Percentiles rank a stretch among this genome's conserved stretches.
These are phyloP conservation scores for Talaromyces funiculosus DNA, from an alignment of 2,329 filamentous ascomycete genomes.

Conservation along the genomic window DNA sequence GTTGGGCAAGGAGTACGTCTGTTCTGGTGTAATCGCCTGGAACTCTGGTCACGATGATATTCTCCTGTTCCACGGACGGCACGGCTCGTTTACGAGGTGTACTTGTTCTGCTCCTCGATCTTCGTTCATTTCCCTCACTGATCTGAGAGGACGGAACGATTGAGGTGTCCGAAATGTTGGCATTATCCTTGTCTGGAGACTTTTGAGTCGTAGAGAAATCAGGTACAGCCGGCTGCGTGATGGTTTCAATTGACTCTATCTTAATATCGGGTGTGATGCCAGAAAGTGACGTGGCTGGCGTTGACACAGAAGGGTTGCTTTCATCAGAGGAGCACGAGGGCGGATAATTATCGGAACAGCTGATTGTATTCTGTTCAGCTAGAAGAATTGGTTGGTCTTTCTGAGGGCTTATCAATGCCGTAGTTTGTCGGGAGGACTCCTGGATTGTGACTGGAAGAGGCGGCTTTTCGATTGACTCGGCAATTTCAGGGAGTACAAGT, in stretches of 20 bases:
- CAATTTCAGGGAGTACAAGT: constrained; percentile 28
- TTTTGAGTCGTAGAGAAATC: background rate
- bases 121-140: constrained; percentile 15
- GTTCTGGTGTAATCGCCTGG: constrained; percentile 83
- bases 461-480: constrained; percentile 17
- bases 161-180: background rate
- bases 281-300: constrained; percentile 32
- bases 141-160: constrained; percentile 7
- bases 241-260: constrained; percentile 14
- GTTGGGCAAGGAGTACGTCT: constrained; percentile 65
- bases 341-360: constrained; percentile 22
- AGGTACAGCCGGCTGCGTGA: background rate
- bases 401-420: background rate
- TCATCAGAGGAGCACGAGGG: constrained; percentile 26
- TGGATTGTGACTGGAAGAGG: constrained; percentile 3
- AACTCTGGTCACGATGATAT: constrained; percentile 40
- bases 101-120: constrained; percentile 16
- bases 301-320: constrained; percentile 27
- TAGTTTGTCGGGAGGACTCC: background rate
- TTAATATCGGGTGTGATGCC: constrained; percentile 21
- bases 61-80: constrained; percentile 34
- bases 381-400: background rate
- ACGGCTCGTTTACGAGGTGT: constrained; percentile 27
- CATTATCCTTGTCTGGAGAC: background rate
- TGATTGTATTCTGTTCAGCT: constrained; percentile 11